These are phyloP conservation scores for Dipodascopsis uninucleata DNA, from an alignment of 805 yeast genomes.

Conservation along the genomic window DNA sequence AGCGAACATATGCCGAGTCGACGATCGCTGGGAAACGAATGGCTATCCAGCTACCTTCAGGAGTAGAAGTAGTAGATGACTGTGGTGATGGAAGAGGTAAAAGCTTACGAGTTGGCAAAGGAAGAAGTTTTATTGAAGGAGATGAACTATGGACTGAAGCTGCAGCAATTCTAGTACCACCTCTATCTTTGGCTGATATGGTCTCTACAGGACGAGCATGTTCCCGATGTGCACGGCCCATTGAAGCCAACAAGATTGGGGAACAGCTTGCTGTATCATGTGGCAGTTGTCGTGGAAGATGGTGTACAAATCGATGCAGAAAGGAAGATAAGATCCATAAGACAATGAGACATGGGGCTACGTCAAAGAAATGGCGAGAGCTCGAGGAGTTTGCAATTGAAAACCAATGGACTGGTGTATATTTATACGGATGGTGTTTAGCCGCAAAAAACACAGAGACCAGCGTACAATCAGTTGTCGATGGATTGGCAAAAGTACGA, in stretches of 20 bases:
- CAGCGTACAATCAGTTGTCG: slow-evolving; percentile 43
- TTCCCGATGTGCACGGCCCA: slow-evolving; percentile 62
- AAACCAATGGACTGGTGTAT: slow-evolving; percentile 66
- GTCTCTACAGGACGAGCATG: slow-evolving; percentile 65
- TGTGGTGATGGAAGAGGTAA: no score
- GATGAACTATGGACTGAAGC: slow-evolving; percentile 59
- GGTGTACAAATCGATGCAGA: slow-evolving; percentile 69
- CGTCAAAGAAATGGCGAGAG: slow-evolving; percentile 48
- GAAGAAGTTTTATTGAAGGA: no score
- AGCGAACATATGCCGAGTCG: slow-evolving; percentile 45
- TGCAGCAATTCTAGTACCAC: slow-evolving; percentile 61
- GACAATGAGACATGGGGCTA: slow-evolving; percentile 52
- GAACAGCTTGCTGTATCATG: slow-evolving; percentile 54
- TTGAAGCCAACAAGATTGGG: slow-evolving; percentile 36
- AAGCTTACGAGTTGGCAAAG: no score
- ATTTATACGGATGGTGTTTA: slow-evolving; percentile 56
- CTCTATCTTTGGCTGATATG: slow-evolving; percentile 58
- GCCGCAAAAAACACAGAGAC: slow-evolving; percentile 25
- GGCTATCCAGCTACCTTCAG: slow-evolving; percentile 37
- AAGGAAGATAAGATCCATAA: slow-evolving; percentile 51
- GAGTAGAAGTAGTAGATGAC: slow-evolving; percentile 46
- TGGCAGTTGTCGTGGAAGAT: slow-evolving; percentile 56
- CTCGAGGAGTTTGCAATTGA: slow-evolving; percentile 61
- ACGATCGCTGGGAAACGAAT: no score
- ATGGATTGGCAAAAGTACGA: slow-evolving; percentile 63